Evolutionary conservation across 2,329 filamentous ascomycete genomes (phyloP).

Genomic region (Pseudopithomyces maydicus): DNA sequence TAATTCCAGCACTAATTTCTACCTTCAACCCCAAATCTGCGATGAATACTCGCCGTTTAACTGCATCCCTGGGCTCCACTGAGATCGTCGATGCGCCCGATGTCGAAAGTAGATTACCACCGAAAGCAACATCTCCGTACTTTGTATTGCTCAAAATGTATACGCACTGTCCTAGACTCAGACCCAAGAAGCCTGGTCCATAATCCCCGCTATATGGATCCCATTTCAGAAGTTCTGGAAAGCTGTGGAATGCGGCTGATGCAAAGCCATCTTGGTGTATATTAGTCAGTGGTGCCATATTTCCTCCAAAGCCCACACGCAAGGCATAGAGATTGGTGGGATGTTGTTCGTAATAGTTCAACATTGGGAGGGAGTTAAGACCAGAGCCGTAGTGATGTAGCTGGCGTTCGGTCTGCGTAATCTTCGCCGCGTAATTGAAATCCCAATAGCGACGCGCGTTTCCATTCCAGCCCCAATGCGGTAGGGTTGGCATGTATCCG

Average conservation of each 20-base stretch:
- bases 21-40: slow-evolving; percentile 50
- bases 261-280: slow-evolving; percentile 62
- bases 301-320: slow-evolving; percentile 61
- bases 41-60: slow-evolving; percentile 56
- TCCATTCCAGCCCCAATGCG: slow-evolving; percentile 68
- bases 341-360: slow-evolving; percentile 56
- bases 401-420: slow-evolving; percentile 52
- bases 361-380: slow-evolving; percentile 61
- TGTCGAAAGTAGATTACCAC: slow-evolving; percentile 47
- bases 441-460: slow-evolving; percentile 67
- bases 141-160: slow-evolving; percentile 55
- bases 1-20: slow-evolving; percentile 27
- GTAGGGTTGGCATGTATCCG: slow-evolving; percentile 62
- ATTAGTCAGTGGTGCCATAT: slow-evolving; percentile 59
- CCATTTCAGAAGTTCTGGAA: slow-evolving; percentile 61
- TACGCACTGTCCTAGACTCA: slow-evolving; percentile 56
- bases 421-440: slow-evolving; percentile 55
- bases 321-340: slow-evolving; percentile 56
- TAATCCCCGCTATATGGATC: slow-evolving; percentile 64
- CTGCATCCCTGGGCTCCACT: slow-evolving; percentile 53
- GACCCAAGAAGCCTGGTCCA: slow-evolving; percentile 59
- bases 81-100: slow-evolving; percentile 27
- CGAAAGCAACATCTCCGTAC: slow-evolving; percentile 56
- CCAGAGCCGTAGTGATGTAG: slow-evolving; percentile 67
- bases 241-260: slow-evolving; percentile 62